Percentiles rank a stretch among this genome's conserved stretches.
phyloP scores from a whole-genome alignment of 2,329 filamentous ascomycete genomes.

The Ascochyta clinopodiicola region DNA sequence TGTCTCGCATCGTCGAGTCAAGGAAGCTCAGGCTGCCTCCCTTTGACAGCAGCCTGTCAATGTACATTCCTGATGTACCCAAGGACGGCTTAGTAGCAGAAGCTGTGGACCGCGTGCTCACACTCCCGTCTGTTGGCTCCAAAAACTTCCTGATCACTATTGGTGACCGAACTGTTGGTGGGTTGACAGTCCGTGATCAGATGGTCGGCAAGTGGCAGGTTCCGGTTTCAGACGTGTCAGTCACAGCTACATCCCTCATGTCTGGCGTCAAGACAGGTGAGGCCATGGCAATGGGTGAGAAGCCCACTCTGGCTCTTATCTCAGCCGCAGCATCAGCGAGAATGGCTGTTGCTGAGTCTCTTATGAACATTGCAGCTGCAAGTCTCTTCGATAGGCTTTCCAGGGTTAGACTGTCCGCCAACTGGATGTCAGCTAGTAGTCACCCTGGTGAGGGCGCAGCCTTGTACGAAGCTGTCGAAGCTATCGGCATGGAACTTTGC shows the following conservation, averaged over 20 bases:
- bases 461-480: slow-evolving; percentile 91
- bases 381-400: slow-evolving; percentile 74
- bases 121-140: slow-evolving; percentile 88
- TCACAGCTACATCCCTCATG: slow-evolving; percentile 83
- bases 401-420: slow-evolving; percentile 87
- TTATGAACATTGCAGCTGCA: slow-evolving; percentile 91
- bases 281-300: slow-evolving; percentile 98
- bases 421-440: slow-evolving; percentile 98
- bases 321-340: slow-evolving; percentile 87
- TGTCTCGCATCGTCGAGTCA: slow-evolving; percentile 75
- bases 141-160: slow-evolving; percentile 98
- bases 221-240: slow-evolving; percentile 91
- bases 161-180: slow-evolving; percentile 89
- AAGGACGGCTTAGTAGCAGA: slow-evolving; percentile 64
- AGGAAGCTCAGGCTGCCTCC: slow-evolving; percentile 70
- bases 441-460: slow-evolving; percentile 92
- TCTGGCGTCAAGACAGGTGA: slow-evolving; percentile 79
- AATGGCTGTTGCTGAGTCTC: slow-evolving; percentile 93
- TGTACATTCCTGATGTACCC: slow-evolving; percentile 66
- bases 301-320: slow-evolving; percentile 86
- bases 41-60: slow-evolving; percentile 78
- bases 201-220: slow-evolving; percentile 97
- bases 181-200: slow-evolving; percentile 86
- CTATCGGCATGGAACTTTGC: slow-evolving; percentile 91
- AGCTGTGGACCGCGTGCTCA: slow-evolving; percentile 81